Evolutionary conservation across 2,329 filamentous ascomycete species (phyloP).

Genomic region (Verticillium klebahnii): DNA sequence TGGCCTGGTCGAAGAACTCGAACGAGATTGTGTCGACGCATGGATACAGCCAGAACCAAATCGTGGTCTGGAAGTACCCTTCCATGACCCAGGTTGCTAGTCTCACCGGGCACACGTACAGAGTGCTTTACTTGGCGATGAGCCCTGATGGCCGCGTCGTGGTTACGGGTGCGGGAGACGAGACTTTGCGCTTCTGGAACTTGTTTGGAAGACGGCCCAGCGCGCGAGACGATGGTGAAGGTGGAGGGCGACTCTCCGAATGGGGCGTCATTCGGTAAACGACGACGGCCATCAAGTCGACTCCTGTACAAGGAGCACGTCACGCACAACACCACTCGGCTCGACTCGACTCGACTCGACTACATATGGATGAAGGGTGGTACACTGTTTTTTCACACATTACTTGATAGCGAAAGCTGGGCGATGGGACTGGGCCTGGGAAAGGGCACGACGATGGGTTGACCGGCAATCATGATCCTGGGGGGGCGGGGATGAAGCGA

Average conservation of each 20-base stretch:
- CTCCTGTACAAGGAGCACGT: neutral
- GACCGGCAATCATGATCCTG: neutral
- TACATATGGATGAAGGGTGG: neutral
- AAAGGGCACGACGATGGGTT: neutral
- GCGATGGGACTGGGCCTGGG: neutral
- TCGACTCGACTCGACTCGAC: neutral
- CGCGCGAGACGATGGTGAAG: slow-evolving; percentile 62
- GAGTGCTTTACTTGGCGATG: slow-evolving; percentile 95
- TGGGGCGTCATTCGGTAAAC: slow-evolving; percentile 76
- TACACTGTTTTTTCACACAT: neutral
- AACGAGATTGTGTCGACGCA: slow-evolving; percentile 97
- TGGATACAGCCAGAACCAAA: slow-evolving; percentile 96
- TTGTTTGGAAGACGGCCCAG: slow-evolving; percentile 83
- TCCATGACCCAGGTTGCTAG: slow-evolving; percentile 96
- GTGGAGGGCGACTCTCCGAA: slow-evolving; percentile 61
- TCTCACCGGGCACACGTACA: slow-evolving; percentile 92
- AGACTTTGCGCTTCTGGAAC: slow-evolving; percentile 95
- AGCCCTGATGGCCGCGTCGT: slow-evolving; percentile 92
- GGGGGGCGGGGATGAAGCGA: neutral
- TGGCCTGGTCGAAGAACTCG: slow-evolving; percentile 95
- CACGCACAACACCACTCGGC: neutral
- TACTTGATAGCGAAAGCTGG: neutral
- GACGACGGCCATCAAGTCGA: neutral
- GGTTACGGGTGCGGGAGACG: slow-evolving; percentile 93
- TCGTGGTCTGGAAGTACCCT: slow-evolving; percentile 99